Base-by-base conservation (phyloP, 2,329 filamentous ascomycete genomes). In the Thielaviopsis ethacetica region DNA sequence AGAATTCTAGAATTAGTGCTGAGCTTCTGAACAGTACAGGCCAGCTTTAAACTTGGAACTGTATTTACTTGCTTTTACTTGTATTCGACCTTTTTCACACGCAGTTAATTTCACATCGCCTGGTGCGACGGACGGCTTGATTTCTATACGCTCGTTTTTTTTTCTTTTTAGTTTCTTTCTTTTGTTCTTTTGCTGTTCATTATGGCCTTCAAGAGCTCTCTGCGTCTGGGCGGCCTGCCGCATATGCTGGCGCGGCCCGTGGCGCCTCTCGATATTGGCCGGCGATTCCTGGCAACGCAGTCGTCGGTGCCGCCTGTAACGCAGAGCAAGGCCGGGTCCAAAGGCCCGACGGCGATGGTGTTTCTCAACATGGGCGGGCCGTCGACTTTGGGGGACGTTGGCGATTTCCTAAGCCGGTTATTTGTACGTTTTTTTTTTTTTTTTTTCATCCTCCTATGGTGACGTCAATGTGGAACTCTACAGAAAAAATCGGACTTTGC, bases 301-400 rank as follows among this genome's bases (percentile, higher is more conserved):
- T 82, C 81, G 4, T 13, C 13, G 34, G 24, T 49, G 19, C 86
- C 87, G 12, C 87, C 88, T 7, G 88, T 93, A 22, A 91, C 87
- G 0, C 88, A 94, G 70, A 79, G 89, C 77, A 76, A 80, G 6
- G 80, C 80, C 0, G 81, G 79, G 13, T 79, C 78, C 50, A 77
- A 88, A 68, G 91, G 91, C 0, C 90, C 91, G 7, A 98, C 93
- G 4, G 93, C 93, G 51, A 97, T 98, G 83, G 93, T 98, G 15
- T 96, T 98, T 68, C 82, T 98, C 74, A 98, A 98, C 73, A 98
- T 98, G 93, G 93, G 93, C 62, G 93, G 93, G 0, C 93, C 93
- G 2, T 87, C 88, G 1, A 95, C 87, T 3, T 86, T 85, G 4
- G 81, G 84, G 64, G 90, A 98, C 74, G 93, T 98, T 41, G 84